Evolutionary conservation across 768 basidiomycete species (phyloP).

Genomic region (Phylloporus arenicola): DNA sequence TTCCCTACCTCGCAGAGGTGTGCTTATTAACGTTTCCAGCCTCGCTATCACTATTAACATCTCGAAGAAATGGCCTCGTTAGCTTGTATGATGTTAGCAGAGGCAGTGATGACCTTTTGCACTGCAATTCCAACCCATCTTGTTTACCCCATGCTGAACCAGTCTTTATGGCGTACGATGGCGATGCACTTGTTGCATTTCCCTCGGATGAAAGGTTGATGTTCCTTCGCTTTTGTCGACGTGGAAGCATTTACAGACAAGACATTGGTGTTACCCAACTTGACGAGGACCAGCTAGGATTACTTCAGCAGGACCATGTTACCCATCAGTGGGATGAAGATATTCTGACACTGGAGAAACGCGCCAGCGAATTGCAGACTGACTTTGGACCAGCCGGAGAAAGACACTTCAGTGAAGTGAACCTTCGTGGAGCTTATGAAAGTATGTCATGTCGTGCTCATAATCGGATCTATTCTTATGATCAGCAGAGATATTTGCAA

Average conservation of each 20-base stretch:
- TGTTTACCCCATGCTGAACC: conserved; percentile 31
- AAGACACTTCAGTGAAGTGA: conserved; percentile 40
- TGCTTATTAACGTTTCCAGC: conserved; percentile 30
- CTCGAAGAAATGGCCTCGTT: conserved; percentile 52
- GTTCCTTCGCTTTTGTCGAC: conserved; percentile 44
- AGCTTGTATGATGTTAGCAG: conserved; percentile 61
- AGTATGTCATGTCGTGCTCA: conserved; percentile 35
- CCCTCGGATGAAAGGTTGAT: conserved; percentile 29
- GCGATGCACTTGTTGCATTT: conserved; percentile 28
- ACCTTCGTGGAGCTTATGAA: conserved; percentile 51
- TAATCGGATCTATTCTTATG: conserved; percentile 9
- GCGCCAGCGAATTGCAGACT: conserved; percentile 21
- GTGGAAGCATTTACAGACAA: conserved; percentile 42
- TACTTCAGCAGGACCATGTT: not conserved
- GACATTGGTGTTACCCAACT: conserved; percentile 29
- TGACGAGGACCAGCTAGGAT: conserved; percentile 10
- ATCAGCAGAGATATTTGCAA: conserved; percentile 37
- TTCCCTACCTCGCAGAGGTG: not conserved
- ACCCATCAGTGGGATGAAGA: conserved; percentile 37
- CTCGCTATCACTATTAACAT: conserved; percentile 51
- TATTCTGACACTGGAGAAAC: conserved; percentile 34
- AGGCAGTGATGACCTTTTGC: conserved; percentile 36
- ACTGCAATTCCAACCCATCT: conserved; percentile 38
- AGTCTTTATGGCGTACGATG: conserved; percentile 26
- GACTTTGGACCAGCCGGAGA: conserved; percentile 43